Conservation (phyloP, 1,139 yeast genomes). For the Saccharomyces hybrid region DNA sequence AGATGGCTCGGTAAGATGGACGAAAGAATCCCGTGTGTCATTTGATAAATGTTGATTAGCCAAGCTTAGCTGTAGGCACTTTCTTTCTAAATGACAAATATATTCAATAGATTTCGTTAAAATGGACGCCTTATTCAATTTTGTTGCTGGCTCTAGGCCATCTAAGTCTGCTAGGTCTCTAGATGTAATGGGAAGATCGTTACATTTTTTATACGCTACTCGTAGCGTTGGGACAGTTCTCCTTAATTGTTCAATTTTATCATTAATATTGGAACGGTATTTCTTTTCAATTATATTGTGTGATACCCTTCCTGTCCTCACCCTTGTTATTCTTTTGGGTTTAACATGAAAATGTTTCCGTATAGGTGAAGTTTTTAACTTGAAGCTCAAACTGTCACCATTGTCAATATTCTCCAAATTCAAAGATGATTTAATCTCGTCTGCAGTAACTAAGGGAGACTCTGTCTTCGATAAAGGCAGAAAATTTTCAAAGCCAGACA, state of each 20-base stretch:
- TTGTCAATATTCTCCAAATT: not conserved
- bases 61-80: slow-evolving; percentile 36
- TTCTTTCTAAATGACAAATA: slow-evolving; percentile 70
- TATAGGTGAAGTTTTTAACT: not conserved
- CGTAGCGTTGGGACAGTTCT: slow-evolving; percentile 63
- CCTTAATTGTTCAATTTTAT: slow-evolving; percentile 56
- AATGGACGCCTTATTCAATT: slow-evolving; percentile 83
- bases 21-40: not conserved
- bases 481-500: not conserved
- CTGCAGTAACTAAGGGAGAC: not conserved
- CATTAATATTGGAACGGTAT: slow-evolving; percentile 65
- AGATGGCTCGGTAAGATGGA: not conserved
- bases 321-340: slow-evolving; percentile 14
- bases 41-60: not conserved
- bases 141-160: slow-evolving; percentile 81
- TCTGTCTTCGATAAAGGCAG: not conserved
- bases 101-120: slow-evolving; percentile 86
- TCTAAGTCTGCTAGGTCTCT: slow-evolving; percentile 46
- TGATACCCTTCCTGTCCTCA: slow-evolving; percentile 40
- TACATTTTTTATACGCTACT: slow-evolving; percentile 32
- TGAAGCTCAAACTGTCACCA: not conserved
- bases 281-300: slow-evolving; percentile 74
- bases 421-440: not conserved
- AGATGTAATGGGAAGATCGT: slow-evolving; percentile 31
- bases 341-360: slow-evolving; percentile 1